Evolutionary conservation across 2,329 filamentous ascomycete species (phyloP).

Genomic region (Phyllosticta capitalensis): DNA sequence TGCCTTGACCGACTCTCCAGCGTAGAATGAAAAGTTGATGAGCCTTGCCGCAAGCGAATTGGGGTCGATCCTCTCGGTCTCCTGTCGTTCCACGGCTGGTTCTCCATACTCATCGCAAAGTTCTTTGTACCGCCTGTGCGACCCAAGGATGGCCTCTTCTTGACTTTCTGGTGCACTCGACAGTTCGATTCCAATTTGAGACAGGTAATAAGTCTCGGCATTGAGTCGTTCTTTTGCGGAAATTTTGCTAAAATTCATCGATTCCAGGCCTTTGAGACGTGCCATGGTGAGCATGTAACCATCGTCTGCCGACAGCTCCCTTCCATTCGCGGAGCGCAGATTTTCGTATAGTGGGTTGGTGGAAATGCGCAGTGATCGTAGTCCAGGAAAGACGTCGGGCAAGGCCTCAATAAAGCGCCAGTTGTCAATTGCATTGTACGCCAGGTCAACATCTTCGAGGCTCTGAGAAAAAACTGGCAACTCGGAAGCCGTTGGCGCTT

Average conservation of each 20-base stretch:
- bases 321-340: conserved; percentile 32
- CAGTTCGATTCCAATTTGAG: conserved; percentile 69
- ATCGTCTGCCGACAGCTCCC: conserved; percentile 54
- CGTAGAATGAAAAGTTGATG: conserved; percentile 51
- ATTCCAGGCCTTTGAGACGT: conserved; percentile 57
- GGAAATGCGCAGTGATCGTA: conserved; percentile 66
- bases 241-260: conserved; percentile 63
- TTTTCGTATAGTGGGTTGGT: conserved; percentile 75
- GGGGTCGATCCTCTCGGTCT: conserved; percentile 48
- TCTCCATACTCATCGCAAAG: conserved; percentile 70
- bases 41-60: conserved; percentile 75
- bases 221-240: conserved; percentile 67
- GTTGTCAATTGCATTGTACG: conserved; percentile 37
- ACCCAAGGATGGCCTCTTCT: conserved; percentile 43
- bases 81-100: conserved; percentile 49
- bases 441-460: conserved; percentile 34
- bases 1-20: conserved; percentile 24
- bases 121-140: conserved; percentile 62
- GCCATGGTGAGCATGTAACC: conserved; percentile 83
- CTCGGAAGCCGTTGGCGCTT: conserved; percentile 9
- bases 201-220: conserved; percentile 89
- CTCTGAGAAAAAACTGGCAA: conserved; percentile 15
- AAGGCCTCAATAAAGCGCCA: conserved; percentile 71
- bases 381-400: conserved; percentile 56
- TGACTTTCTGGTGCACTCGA: conserved; percentile 48